Evolutionary conservation across 306 rosid species (phyloP), one percentile per base, ranked within the genome.

Genomic region (Mucuna pruriens): DNA sequence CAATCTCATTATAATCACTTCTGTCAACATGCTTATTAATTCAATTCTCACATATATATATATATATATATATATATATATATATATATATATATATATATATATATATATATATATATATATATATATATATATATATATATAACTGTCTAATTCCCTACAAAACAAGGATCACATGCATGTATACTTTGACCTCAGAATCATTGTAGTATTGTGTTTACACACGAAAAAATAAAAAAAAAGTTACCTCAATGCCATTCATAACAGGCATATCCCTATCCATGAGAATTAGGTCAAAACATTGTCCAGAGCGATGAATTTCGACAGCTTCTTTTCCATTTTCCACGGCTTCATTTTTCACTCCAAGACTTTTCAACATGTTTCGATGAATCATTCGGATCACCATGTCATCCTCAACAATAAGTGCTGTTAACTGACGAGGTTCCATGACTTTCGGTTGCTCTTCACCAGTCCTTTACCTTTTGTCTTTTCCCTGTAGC

Each of bases 321-420:
- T 89, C 91, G 13, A 93, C n/a, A 57, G 94, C 97, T 83, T 93
- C 92, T 81, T 89, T 84, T 20, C 96, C 97, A 42, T 91, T 93
- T 57, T 77, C 64, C 9, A 80, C 92, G 0, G 48, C 87, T 74
- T 84, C 82, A 42, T 76, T 83, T 77, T 75, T 80, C 13, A 91
- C 82, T 31, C 92, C 97, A 33, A 84, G 68, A 19, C 42, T 87
- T 2, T 75, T 76, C 86, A 93, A 55, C 17, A 89, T 74, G 58
- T 62, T 87, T 36, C 20, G 44, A 40, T 91, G 94, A 71, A 92
- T 65, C 66, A 26, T 84, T 82, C 85, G 88, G 66, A 63, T 71
- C 17, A 87, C 40, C 8, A 11, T 26, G 84, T 85, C 80, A 22
- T 92, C 97, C 26, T 92, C 95, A n/a, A 92, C 97, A 1, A 91